Percentiles rank a stretch among this genome's conserved stretches.
These are phyloP conservation scores for Citrullus mucosospermus DNA, from an alignment of 306 rosid genomes.

Conservation along the genomic window DNA sequence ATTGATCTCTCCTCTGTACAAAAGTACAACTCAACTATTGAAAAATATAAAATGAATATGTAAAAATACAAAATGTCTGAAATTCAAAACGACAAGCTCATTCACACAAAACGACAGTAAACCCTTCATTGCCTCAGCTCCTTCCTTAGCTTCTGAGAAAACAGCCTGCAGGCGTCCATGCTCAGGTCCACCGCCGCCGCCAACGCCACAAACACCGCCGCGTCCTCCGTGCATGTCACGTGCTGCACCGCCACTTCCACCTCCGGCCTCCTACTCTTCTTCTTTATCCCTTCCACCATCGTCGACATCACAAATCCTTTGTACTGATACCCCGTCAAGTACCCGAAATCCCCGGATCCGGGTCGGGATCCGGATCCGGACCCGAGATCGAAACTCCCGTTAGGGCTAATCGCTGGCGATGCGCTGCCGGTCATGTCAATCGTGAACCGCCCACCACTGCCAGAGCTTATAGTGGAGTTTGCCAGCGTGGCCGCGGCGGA, in stretches of 20 bases:
- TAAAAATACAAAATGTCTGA: not conserved
- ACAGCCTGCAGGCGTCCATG: constrained; percentile 38
- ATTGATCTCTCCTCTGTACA: not conserved
- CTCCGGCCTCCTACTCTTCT: constrained; percentile 23
- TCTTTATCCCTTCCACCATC: constrained; percentile 30
- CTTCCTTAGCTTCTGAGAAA: constrained; percentile 27
- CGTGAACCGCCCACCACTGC: constrained; percentile 25
- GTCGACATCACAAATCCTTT: constrained; percentile 43
- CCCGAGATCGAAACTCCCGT: constrained; percentile 33
- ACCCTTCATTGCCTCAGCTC: constrained; percentile 16
- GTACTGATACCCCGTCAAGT: constrained; percentile 5
- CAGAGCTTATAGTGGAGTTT: constrained; percentile 15
- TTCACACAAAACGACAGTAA: constrained; percentile 15
- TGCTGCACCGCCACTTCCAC: constrained; percentile 40
- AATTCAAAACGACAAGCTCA: not conserved
- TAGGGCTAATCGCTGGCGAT: constrained; percentile 22
- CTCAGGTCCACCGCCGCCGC: constrained; percentile 43
- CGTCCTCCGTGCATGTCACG: constrained; percentile 44
- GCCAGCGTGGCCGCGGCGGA: constrained; percentile 20
- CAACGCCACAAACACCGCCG: constrained; percentile 39
- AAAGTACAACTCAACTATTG: not conserved
- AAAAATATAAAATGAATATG: not conserved
- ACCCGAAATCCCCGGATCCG: constrained; percentile 32
- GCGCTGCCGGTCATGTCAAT: constrained; percentile 23
- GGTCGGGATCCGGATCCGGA: constrained; percentile 22